phyloP scores from a whole-genome alignment of 2,329 filamentous ascomycete genomes.

The Leptosphaerulina australis region DNA sequence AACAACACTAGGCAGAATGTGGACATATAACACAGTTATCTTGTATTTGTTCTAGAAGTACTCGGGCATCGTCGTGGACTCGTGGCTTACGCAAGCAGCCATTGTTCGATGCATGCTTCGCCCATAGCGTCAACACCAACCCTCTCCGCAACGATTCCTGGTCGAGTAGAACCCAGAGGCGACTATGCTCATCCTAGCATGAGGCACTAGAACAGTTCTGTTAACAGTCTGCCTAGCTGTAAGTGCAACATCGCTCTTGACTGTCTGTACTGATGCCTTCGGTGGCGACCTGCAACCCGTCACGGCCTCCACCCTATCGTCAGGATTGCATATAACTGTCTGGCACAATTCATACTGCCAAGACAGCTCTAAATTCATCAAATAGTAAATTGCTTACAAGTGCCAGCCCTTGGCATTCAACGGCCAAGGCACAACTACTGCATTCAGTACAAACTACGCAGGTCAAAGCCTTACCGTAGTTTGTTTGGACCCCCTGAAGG shows the following conservation, averaged over 20 bases:
- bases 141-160: too few species aligned
- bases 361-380: neutral
- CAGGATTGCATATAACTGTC: conserved; percentile 24
- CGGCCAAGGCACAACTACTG: conserved; percentile 31
- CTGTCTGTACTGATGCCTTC: neutral
- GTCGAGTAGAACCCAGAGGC: too few species aligned
- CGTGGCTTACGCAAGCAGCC: too few species aligned
- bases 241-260: neutral
- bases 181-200: neutral
- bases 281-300: conserved; percentile 8
- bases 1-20: conserved; percentile 2
- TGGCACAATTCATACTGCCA: conserved; percentile 28
- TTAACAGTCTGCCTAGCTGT: too few species aligned
- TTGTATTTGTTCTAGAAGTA: too few species aligned
- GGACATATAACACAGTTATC: neutral
- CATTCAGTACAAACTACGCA: conserved; percentile 37
- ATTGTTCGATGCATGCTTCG: too few species aligned
- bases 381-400: conserved; percentile 25
- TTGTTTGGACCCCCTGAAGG: conserved; percentile 31
- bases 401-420: conserved; percentile 28
- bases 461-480: conserved; percentile 30
- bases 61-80: too few species aligned
- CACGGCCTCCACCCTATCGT: conserved; percentile 7
- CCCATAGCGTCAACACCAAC: too few species aligned
- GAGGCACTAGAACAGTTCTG: too few species aligned